phyloP scores from a whole-genome alignment of 169 alveolate genomes.

The Plasmodium adleri region DNA sequence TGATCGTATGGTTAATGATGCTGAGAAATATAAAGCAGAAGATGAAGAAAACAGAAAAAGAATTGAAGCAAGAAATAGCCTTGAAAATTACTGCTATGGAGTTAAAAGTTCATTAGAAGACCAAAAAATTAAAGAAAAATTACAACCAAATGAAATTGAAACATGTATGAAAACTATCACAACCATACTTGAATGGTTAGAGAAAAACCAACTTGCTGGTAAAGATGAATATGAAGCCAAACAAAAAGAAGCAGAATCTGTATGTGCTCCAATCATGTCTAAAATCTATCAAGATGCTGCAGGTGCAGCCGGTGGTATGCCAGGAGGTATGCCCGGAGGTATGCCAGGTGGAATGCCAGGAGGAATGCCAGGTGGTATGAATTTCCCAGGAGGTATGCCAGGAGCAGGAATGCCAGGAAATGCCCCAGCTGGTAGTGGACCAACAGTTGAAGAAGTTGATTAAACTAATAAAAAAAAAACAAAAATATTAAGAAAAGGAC shows the following conservation, averaged over 20 bases:
- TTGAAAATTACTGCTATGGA: slow-evolving; percentile 95
- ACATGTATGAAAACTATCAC: slow-evolving; percentile 90
- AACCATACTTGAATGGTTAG: slow-evolving; percentile 95
- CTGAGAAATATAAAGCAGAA: slow-evolving; percentile 96
- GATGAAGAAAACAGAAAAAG: slow-evolving; percentile 93
- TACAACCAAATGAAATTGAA: slow-evolving; percentile 92
- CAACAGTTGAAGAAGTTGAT: slow-evolving; percentile 95
- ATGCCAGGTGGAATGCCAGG: slow-evolving; percentile 94
- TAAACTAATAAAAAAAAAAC: slow-evolving; percentile 50
- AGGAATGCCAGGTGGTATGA: slow-evolving; percentile 93
- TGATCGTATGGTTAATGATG: slow-evolving; percentile 96
- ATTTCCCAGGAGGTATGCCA: slow-evolving; percentile 91
- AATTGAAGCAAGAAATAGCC: slow-evolving; percentile 95
- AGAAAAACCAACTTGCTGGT: slow-evolving; percentile 95
- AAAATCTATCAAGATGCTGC: slow-evolving; percentile 94
- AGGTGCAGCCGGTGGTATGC: slow-evolving; percentile 93
- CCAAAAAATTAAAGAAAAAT: slow-evolving; percentile 94
- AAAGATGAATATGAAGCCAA: slow-evolving; percentile 94
- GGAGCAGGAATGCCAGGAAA: slow-evolving; percentile 84
- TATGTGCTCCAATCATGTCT: slow-evolving; percentile 95
- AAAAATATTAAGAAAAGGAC: neutral
- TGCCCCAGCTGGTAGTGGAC: slow-evolving; percentile 88
- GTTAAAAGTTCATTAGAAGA: slow-evolving; percentile 94
- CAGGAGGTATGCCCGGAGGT: slow-evolving; percentile 91
- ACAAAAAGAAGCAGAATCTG: slow-evolving; percentile 96